phyloP scores from a whole-genome alignment of 2,329 filamentous ascomycete species.

The Aspergillaceae sp. region DNA sequence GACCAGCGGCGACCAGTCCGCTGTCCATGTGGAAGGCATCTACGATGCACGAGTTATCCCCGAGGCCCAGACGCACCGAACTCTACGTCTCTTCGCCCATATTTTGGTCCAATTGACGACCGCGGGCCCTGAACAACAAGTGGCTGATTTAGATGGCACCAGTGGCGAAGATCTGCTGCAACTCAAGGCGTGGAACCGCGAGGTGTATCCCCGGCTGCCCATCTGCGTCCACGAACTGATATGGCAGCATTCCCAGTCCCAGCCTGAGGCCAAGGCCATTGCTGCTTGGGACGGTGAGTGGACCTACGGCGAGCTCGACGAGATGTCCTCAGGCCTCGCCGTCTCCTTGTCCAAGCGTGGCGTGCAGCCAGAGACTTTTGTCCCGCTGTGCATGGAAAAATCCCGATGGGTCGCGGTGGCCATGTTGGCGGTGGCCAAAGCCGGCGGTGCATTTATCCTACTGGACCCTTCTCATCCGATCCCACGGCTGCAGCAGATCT shows the following conservation, averaged over 20 bases:
- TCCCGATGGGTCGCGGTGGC: slow-evolving; percentile 3
- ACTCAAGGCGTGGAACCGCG: slow-evolving; percentile 6
- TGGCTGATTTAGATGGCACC: slow-evolving; percentile 2
- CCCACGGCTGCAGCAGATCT: slow-evolving; percentile 1
- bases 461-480: slow-evolving; percentile 4
- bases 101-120: too few species aligned
- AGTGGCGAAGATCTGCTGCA: slow-evolving; percentile 5
- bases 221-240: not conserved
- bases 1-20: too few species aligned
- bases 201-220: not conserved
- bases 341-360: not conserved
- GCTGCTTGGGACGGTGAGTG: slow-evolving; percentile 5
- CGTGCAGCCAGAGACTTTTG: not conserved
- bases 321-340: not conserved
- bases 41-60: too few species aligned
- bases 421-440: slow-evolving; percentile 1
- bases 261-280: not conserved
- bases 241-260: not conserved
- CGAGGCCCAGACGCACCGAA: too few species aligned
- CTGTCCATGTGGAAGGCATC: too few species aligned
- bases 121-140: not conserved
- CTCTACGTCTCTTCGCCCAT: too few species aligned
- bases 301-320: slow-evolving; percentile 3
- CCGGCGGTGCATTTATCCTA: slow-evolving; percentile 4
- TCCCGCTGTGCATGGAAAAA: slow-evolving; percentile 3